These are phyloP conservation scores for Paspalum vaginatum DNA, from an alignment of 176 grass and related monocot genomes.

Conservation along the genomic window DNA sequence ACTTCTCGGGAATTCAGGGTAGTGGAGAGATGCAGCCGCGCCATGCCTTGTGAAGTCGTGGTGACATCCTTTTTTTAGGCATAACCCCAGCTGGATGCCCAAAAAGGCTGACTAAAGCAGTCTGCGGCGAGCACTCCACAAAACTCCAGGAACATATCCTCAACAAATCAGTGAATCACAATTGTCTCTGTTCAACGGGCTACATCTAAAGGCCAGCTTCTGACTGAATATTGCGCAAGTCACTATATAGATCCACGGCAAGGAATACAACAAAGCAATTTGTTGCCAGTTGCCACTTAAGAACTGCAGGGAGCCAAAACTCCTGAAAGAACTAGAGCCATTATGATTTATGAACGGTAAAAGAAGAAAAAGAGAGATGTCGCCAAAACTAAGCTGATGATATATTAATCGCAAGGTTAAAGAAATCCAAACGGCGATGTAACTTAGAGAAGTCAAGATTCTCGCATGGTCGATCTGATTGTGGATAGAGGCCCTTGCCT, in stretches of 20 bases:
- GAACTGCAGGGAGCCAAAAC: not conserved
- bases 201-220: not conserved
- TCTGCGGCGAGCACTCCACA: no score
- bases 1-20: not conserved
- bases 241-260: no score
- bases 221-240: no score
- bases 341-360: not conserved
- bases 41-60: not conserved
- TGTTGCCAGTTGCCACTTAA: not conserved
- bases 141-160: no score
- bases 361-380: not conserved
- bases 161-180: not conserved
- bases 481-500: not conserved
- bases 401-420: not conserved
- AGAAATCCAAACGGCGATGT: not conserved
- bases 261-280: not conserved
- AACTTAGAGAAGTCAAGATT: not conserved
- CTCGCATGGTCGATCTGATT: conserved; percentile 5
- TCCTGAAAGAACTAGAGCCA: not conserved
- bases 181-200: no score
- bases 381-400: not conserved
- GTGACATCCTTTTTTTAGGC: no score
- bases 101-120: no score
- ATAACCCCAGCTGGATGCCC: no score
- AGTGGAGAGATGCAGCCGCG: not conserved